Evolutionary conservation across 441 rosid genomes (phyloP), one percentile per base, ranked within the genome.

Genomic region (Codiaeum variegatum): DNA sequence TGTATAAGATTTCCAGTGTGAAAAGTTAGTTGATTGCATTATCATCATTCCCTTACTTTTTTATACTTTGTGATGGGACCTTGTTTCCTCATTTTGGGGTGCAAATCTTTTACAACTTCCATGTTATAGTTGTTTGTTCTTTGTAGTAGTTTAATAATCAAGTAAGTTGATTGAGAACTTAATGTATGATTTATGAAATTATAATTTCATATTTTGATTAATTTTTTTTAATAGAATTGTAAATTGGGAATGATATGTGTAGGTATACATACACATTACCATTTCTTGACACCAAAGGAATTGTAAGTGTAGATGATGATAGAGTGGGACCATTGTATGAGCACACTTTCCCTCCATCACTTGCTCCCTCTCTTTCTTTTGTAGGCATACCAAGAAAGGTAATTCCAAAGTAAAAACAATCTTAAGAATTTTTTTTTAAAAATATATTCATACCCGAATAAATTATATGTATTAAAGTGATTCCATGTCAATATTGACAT

Each of bases 271-370:
- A 93, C 76, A 36, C 88, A 62, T 89, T 91, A 71, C 97, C 97
- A 54, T 93, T 90, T 81, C 98, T 93, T 88, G 98, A 93, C 91
- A 90, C 90, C 76, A 88, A 91, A 91, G 98, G 98, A 80, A 90
- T 79, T 66, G 82, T 93, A 49, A 83, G 12, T 70, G 88, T 91
- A n/a, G 97, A 91, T 77, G 96, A 91, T 83, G 90, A 88, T 77
- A 83, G 98, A 78, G 98, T 93, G 80, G 98, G 97, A 0, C 98
- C 96, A 32, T 81, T 93, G 80, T 93, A 80, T 70, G 96, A 93
- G 82, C 98, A 93, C 58, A 93, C 98, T 69, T 93, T 93, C 81
- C 96, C 97, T 81, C 98, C 97, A 34, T 80, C 82, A 21, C 94
- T 93, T 26, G 88, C 98, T 65, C 97, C 97, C 40, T 88, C 92